Base-by-base conservation (phyloP, 2,329 filamentous ascomycete species). In the Orbilia brochopaga region DNA sequence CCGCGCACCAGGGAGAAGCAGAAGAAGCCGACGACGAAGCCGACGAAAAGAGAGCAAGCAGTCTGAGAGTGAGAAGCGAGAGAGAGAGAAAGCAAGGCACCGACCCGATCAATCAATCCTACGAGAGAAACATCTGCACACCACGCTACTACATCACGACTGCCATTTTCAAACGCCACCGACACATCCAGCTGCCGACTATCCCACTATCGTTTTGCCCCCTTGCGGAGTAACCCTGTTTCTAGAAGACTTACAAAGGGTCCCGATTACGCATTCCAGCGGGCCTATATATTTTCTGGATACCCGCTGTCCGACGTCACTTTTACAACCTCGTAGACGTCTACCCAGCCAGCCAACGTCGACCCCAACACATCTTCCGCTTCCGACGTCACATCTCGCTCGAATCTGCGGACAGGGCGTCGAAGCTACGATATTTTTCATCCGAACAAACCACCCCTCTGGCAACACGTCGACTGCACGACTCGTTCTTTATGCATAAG, bases 401-500 rank as follows among this genome's bases (percentile, higher is more conserved):
- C 44, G 42, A 57, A 56, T 35, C 30, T 23, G 17, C 8, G 51
- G 27, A n/a, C n/a, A n/a, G n/a, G n/a, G n/a, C n/a, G n/a, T n/a
- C n/a, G n/a, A n/a, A n/a, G n/a, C n/a, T n/a, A n/a, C n/a, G n/a
- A n/a, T n/a, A n/a, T n/a, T n/a, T n/a, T n/a, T n/a, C n/a, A n/a
- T n/a, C n/a, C n/a, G 4, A 32, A 32, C 27, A 32, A 3, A 17
- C 37, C 24, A 19, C 27, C 10, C 10, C 24, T 11, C 27, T 8
- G 27, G 27, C 51, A 21, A 17, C 11, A n/a, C 27, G 30, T n/a
- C 15, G 19, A 19, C 42, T 46, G 32, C 44, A 27, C 13, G 50
- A 21, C 32, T 48, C n/a, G 5, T 60, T 37, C 51, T 59, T 44
- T 52, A 72, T 72, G 67, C 60, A 65, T 65, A 61, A 55, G 32